A percentile compares a stretch with the other conserved stretches of the same genome.
Conservation (phyloP, 345 rosid species). For the Hibiscus mutabilis region DNA sequence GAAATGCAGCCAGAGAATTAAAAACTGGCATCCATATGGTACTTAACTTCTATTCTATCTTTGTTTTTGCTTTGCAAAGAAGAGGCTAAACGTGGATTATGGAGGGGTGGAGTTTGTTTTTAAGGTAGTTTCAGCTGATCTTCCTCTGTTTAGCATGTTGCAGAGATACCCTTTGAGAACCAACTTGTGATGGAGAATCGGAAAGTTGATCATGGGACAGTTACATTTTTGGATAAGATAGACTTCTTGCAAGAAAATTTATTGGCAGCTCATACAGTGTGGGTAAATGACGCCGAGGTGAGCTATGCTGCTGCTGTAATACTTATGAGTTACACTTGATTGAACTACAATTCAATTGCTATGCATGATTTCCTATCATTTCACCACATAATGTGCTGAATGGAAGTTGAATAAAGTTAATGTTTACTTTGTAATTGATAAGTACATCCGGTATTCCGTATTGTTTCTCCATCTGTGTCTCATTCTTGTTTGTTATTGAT, state of each 20-base stretch:
- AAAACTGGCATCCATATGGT: slow-evolving; percentile 75
- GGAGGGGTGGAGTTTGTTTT: neutral
- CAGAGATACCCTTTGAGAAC: slow-evolving; percentile 48
- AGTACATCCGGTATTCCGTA: neutral
- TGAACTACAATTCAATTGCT: neutral
- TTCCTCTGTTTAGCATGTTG: slow-evolving; percentile 36
- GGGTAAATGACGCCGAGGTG: slow-evolving; percentile 54
- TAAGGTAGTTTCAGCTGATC: slow-evolving; percentile 6
- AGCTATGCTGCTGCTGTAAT: neutral
- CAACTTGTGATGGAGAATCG: slow-evolving; percentile 37
- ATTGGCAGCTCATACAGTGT: slow-evolving; percentile 57
- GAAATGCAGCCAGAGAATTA: slow-evolving; percentile 48
- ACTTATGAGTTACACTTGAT: slow-evolving; percentile 1
- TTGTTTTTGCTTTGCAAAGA: neutral
- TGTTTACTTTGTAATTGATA: neutral
- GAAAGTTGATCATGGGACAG: slow-evolving; percentile 54
- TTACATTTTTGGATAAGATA: slow-evolving; percentile 52
- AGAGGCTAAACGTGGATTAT: neutral
- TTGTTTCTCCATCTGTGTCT: neutral
- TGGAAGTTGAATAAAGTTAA: neutral
- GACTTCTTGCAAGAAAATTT: slow-evolving; percentile 42
- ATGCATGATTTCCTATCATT: neutral
- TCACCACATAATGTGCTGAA: neutral
- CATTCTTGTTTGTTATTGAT: neutral
- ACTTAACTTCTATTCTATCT: neutral